These are phyloP conservation scores for Trichoderma lentiforme DNA, from an alignment of 2,329 filamentous ascomycete genomes.

Conservation along the genomic window DNA sequence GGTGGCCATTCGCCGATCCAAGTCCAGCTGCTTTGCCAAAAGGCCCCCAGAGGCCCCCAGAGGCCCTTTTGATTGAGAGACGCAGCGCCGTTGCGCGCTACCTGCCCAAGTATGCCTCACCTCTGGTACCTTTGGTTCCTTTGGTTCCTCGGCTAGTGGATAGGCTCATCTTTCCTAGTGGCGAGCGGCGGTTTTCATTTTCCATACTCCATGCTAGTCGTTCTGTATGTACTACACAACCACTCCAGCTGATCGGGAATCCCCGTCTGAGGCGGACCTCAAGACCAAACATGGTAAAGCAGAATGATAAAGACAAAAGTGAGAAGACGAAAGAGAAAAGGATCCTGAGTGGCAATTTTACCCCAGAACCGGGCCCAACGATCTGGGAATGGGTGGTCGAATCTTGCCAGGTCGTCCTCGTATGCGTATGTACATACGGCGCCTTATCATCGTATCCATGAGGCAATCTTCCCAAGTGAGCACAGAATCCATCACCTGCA, in stretches of 20 bases:
- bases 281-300: background rate
- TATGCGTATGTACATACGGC: background rate
- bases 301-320: background rate
- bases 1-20: background rate
- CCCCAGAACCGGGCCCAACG: background rate
- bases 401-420: background rate
- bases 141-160: slow-evolving; percentile 4
- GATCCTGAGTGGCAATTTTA: background rate
- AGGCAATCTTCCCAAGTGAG: background rate
- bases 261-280: background rate
- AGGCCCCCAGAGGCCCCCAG: background rate
- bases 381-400: background rate
- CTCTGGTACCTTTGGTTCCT: background rate
- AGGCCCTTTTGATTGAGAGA: background rate
- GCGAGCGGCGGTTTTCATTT: background rate
- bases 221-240: background rate
- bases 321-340: background rate
- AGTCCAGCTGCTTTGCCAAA: background rate
- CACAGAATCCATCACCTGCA: background rate
- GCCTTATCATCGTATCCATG: background rate
- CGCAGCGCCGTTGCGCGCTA: background rate
- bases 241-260: background rate
- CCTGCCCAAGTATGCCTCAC: background rate
- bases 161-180: background rate
- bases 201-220: background rate